phyloP scores from a whole-genome alignment of 1,139 yeast genomes.

The Maudiozyma humilis region DNA sequence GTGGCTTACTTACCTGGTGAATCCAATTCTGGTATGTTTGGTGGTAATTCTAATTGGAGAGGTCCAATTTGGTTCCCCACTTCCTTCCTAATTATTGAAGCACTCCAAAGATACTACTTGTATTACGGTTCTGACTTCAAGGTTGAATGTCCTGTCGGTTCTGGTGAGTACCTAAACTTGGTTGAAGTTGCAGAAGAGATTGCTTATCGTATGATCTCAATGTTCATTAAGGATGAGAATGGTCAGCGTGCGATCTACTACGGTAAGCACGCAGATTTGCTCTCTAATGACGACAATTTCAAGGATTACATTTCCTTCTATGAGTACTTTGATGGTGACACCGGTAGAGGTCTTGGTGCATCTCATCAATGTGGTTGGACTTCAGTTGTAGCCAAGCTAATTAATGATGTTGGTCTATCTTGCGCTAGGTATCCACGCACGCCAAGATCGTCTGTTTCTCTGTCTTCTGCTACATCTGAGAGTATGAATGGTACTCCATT shows the following conservation, averaged over 20 bases:
- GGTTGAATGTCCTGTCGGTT: conserved; percentile 86
- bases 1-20: conserved; percentile 89
- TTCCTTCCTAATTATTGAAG: conserved; percentile 78
- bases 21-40: conserved; percentile 90
- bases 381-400: conserved; percentile 85
- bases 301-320: conserved; percentile 72
- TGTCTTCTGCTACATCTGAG: conserved; percentile 15
- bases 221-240: conserved; percentile 63
- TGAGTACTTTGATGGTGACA: conserved; percentile 92
- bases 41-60: conserved; percentile 96
- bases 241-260: conserved; percentile 76
- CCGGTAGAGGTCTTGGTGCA: conserved; percentile 92
- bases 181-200: conserved; percentile 91
- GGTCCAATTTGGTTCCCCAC: conserved; percentile 99
- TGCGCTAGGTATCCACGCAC: conserved; percentile 46
- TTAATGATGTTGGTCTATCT: conserved; percentile 81
- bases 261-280: conserved; percentile 46
- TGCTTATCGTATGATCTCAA: conserved; percentile 76
- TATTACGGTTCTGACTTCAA: conserved; percentile 84
- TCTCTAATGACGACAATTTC: conserved; percentile 66
- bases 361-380: conserved; percentile 98
- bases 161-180: conserved; percentile 70
- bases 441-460: conserved; percentile 31
- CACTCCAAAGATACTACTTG: conserved; percentile 79
- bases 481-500: conserved; percentile 9